Evolutionary conservation across 768 basidiomycete species (phyloP), one percentile per base, ranked within the genome.

Genomic region (Macrolepiota dolichaula): DNA sequence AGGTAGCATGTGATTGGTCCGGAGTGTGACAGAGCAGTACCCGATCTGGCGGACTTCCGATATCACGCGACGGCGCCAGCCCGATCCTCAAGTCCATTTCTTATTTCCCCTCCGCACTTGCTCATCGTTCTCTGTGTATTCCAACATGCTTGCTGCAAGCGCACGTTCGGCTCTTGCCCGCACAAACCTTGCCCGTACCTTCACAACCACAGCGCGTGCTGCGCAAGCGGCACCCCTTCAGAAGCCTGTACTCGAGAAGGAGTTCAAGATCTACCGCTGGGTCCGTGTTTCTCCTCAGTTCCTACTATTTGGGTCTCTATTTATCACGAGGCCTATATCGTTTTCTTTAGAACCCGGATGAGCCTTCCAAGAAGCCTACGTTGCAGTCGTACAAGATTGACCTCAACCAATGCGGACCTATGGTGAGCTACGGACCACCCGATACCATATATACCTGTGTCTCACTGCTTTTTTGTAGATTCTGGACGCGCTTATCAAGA

Each of bases 231-330:
- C 84, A 2, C 85, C 87, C 0, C 72, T 76, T 1, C 79, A 88
- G 77, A 91, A 91, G 73, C 85, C 86, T 0, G 84, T 84, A 17
- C 71, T 90, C 66, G 79, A 88, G 69, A 98, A 98, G 79, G 90
- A 95, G 75, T 98, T 99, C 83, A 92, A 96, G 83, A 95, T 99
- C 66, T 99, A 99, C 79, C 92, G 97, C 73, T 99, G 97, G 94
- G 93, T 93, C 61, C 63, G 85, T 79, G 24, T 27, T 52, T 22
- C 15, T 57, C 50, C 55, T 53, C 57, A 52, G 37, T 36, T 40
- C 25, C 19, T 35, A 37, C 38, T 63, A 58, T 50, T 54, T 44
- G 59, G 15, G 22, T 25, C 49, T 38, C 17, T 50, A 27, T 49
- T 22, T 13, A 24, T 59, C 54, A 50, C 17, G 53, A 12, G 47